Percentiles rank a stretch among this genome's conserved stretches.
phyloP scores from a whole-genome alignment of 2,329 filamentous ascomycete species.

The Monilinia polystroma region DNA sequence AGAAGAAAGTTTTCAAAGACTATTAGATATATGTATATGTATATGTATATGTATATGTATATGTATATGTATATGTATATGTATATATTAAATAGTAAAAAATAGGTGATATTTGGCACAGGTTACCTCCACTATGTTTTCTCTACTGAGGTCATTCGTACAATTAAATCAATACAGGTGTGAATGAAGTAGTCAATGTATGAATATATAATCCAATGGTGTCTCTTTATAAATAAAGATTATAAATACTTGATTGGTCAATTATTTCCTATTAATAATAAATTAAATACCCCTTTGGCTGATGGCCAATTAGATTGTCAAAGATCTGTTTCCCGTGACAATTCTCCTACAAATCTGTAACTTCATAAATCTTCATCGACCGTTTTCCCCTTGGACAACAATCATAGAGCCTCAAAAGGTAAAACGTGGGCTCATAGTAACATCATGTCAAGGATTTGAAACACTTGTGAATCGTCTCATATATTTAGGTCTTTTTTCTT shows the following conservation, averaged over 20 bases:
- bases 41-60: not conserved
- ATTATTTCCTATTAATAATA: no score
- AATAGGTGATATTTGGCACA: not conserved
- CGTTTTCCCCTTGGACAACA: constrained; percentile 41
- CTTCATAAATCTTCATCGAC: constrained; percentile 12
- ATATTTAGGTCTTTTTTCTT: not conserved
- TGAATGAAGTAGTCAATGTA: not conserved
- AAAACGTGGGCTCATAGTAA: constrained; percentile 1
- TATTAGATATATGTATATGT: not conserved
- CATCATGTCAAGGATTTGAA: constrained; percentile 14
- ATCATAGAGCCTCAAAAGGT: constrained; percentile 5
- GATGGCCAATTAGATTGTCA: constrained; percentile 13
- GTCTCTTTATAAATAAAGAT: not conserved
- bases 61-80: no score
- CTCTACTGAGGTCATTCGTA: not conserved
- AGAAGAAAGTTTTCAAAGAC: not conserved
- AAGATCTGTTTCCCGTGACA: constrained; percentile 14
- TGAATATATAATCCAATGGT: not conserved
- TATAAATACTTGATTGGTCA: not conserved
- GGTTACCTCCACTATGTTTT: not conserved
- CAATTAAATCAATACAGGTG: not conserved
- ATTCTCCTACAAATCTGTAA: constrained; percentile 24
- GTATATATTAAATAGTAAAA: not conserved
- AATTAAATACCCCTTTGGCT: not conserved
- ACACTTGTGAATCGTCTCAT: constrained; percentile 11